Percentiles rank a stretch among this genome's conserved stretches.
Conservation (phyloP, 2,329 filamentous ascomycete genomes). For the Cercospora zeae-maydis region DNA sequence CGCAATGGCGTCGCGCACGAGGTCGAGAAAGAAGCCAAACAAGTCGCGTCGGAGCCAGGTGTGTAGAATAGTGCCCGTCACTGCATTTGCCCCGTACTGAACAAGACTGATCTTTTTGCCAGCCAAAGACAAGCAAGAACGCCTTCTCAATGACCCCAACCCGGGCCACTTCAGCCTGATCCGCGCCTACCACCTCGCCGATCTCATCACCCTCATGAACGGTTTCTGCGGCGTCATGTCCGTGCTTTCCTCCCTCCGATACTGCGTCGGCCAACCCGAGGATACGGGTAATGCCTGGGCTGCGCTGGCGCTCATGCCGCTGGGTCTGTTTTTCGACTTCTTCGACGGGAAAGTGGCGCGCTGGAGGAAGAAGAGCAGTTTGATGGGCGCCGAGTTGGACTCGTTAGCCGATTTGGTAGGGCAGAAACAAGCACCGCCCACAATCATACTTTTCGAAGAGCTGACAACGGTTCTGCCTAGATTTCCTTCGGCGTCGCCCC, state of each 20-base stretch:
- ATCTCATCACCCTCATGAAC: conserved; percentile 79
- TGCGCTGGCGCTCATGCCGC: conserved; percentile 82
- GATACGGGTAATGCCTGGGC: conserved; percentile 70
- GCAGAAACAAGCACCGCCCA: neutral
- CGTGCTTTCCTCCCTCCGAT: conserved; percentile 89
- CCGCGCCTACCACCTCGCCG: conserved; percentile 67
- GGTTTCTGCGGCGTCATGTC: conserved; percentile 91
- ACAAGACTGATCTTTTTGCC: neutral
- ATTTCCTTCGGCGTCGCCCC: conserved; percentile 94
- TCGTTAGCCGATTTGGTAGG: conserved; percentile 88
- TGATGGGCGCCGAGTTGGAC: conserved; percentile 98
- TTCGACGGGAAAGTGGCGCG: conserved; percentile 95
- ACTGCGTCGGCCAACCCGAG: conserved; percentile 66
- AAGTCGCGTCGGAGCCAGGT: conserved; percentile 43
- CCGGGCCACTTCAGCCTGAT: conserved; percentile 66
- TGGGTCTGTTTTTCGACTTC: conserved; percentile 95
- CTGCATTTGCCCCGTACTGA: neutral
- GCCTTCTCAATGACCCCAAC: conserved; percentile 61
- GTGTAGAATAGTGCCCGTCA: conserved; percentile 28
- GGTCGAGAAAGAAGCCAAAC: conserved; percentile 44
- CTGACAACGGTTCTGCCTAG: conserved; percentile 45
- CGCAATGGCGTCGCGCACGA: conserved; percentile 54
- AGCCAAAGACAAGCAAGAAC: conserved; percentile 73
- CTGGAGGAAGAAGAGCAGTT: conserved; percentile 92
- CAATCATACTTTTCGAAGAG: neutral